Evolutionary conservation across 2,329 filamentous ascomycete genomes (phyloP), one percentile per base, ranked within the genome.

Genomic region (Cyphellophora attinorum): DNA sequence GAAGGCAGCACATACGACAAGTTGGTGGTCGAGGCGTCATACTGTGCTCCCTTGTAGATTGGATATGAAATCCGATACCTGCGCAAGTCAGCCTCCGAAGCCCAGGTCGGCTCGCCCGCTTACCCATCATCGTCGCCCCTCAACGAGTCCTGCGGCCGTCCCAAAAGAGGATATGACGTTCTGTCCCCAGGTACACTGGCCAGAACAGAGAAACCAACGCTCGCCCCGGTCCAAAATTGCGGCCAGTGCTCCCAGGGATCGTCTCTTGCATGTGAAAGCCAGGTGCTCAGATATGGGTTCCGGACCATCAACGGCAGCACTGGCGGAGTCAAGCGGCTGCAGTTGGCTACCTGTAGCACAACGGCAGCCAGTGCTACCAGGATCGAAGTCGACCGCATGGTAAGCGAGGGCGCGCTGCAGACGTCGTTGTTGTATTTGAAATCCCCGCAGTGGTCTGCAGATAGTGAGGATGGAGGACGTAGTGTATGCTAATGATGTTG

Each of bases 171-270:
- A 52, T 76, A 82, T 4, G 78, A 71, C 17, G 64, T 64, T 33
- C 65, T 65, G n/a, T 72, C 65, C 19, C 70, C 66, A 2, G 76
- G 73, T 10, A 80, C 61, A 15, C 72, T 69, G 25, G 75, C 77
- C 40, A 82, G 64, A 32, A 82, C 58, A 5, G 72, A 70, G 44
- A 82, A 70, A 28, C 78, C 78, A 37, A 81, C 57, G 61, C 79
- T 69, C 50, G 76, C 67, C 19, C 82, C 81, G 5, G 79, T 83
- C 68, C 79, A 88, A 56, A 88, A 86, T 56, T 89, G 89, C 15
- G 85, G 85, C 85, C 85, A 93, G 59, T 75, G 72, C 35, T 76
- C 71, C 85, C 85, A 93, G 2, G 85, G 85, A 29, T 70, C 69
- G 37, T 80, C 72, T 46, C 85, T 71, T 27, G 84, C 82, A 56